phyloP scores from a whole-genome alignment of 139 green algal species.

The Picochlorum sp. region DNA sequence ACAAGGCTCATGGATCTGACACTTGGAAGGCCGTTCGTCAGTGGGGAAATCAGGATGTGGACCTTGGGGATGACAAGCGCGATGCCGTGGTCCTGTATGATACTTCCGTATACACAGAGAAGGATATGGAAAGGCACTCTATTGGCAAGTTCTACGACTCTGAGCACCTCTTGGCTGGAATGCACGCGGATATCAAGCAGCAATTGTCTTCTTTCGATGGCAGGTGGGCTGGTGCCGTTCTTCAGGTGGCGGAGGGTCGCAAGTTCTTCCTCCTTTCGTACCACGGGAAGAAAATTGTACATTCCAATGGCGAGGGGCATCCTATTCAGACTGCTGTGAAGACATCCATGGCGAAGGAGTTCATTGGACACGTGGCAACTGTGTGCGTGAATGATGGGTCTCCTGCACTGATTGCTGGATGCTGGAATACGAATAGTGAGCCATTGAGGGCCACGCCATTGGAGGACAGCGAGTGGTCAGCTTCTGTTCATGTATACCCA shows the following conservation, averaged over 20 bases:
- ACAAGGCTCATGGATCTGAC: neutral
- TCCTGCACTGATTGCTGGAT: slow-evolving; percentile 10
- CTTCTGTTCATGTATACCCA: slow-evolving; percentile 2
- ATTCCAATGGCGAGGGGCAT: neutral
- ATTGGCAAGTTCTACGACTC: slow-evolving; percentile 2
- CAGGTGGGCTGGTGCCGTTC: slow-evolving; percentile 4
- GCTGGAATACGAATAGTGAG: slow-evolving; percentile 8
- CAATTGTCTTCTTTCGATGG: slow-evolving; percentile 1
- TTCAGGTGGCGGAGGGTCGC: slow-evolving; percentile 1
- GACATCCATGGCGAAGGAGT: slow-evolving; percentile 12
- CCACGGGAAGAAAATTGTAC: slow-evolving; percentile 5
- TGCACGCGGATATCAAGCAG: slow-evolving; percentile 12
- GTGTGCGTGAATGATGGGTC: neutral
- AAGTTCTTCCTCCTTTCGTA: slow-evolving; percentile 10
- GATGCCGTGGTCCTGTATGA: slow-evolving; percentile 13
- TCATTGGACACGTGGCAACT: slow-evolving; percentile 7
- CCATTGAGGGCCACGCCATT: neutral
- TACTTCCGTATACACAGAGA: slow-evolving; percentile 2
- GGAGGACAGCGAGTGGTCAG: neutral
- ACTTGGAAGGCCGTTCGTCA: slow-evolving; percentile 9
- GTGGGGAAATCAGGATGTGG: slow-evolving; percentile 5
- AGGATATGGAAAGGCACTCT: slow-evolving; percentile 6
- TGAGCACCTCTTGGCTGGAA: slow-evolving; percentile 14
- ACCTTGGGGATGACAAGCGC: neutral
- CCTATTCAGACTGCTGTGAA: slow-evolving; percentile 10